These are phyloP conservation scores for Geotrichum phurueaensis DNA, from an alignment of 1,139 yeast genomes.

Conservation along the genomic window DNA sequence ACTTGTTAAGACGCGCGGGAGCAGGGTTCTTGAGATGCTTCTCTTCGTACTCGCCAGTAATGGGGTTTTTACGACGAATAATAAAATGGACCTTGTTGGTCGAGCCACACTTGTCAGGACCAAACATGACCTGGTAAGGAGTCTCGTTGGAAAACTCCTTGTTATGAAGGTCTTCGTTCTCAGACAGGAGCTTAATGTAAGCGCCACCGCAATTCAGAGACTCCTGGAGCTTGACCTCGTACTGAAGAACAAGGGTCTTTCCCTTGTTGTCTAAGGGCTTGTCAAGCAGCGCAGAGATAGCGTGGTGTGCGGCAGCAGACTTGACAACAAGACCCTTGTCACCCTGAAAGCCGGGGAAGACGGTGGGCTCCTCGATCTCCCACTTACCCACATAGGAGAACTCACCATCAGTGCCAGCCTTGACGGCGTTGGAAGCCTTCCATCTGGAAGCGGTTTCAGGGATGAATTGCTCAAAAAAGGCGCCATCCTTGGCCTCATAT, in stretches of 20 bases:
- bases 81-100: conserved; percentile 76
- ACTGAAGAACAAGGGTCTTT: conserved; percentile 73
- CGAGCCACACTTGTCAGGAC: conserved; percentile 86
- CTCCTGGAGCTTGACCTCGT: conserved; percentile 77
- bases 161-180: conserved; percentile 41
- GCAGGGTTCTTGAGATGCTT: conserved; percentile 66
- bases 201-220: conserved; percentile 85
- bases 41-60: conserved; percentile 54
- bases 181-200: conserved; percentile 65
- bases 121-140: conserved; percentile 84
- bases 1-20: conserved; percentile 51
- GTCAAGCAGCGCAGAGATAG: conserved; percentile 58
- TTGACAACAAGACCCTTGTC: conserved; percentile 74
- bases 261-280: conserved; percentile 50
- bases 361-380: conserved; percentile 56
- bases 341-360: conserved; percentile 51
- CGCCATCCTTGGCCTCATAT: conserved; percentile 29
- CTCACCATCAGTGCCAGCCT: conserved; percentile 42
- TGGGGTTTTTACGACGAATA: conserved; percentile 51
- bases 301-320: conserved; percentile 72
- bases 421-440: conserved; percentile 57
- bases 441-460: conserved; percentile 51
- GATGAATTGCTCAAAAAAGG: conserved; percentile 68
- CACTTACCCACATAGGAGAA: conserved; percentile 66
- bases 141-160: conserved; percentile 54